Evolutionary conservation across 345 rosid species (phyloP).

Genomic region (Populus ilicifolia): DNA sequence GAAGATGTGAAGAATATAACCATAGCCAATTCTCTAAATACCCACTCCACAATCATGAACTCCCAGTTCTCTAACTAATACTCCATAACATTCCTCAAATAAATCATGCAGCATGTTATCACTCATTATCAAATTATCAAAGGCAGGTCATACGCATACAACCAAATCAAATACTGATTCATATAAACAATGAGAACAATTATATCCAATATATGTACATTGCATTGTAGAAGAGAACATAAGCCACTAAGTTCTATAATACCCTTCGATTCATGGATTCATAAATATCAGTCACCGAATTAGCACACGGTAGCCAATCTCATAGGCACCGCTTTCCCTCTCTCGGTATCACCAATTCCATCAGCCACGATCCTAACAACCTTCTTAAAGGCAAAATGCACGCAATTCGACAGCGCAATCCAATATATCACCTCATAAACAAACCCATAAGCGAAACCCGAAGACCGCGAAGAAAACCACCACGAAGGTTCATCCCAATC

Average conservation of each 20-base stretch:
- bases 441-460: conserved; percentile 57
- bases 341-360: conserved; percentile 32
- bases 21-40: no score
- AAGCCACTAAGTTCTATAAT: background rate
- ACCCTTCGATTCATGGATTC: background rate
- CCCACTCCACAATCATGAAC: no score
- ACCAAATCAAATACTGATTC: background rate
- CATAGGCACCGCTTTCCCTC: conserved; percentile 57
- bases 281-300: conserved; percentile 4
- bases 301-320: conserved; percentile 51
- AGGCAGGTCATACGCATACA: background rate
- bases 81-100: background rate
- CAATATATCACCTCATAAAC: conserved; percentile 90
- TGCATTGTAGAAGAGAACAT: background rate
- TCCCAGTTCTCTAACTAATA: no score
- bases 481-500: conserved; percentile 61
- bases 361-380: conserved; percentile 41
- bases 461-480: conserved; percentile 42
- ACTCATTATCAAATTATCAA: background rate
- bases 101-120: background rate
- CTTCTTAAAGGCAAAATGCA: conserved; percentile 83
- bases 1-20: no score
- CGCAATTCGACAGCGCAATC: conserved; percentile 84
- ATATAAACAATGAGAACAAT: background rate
- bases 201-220: conserved; percentile 15